Base-by-base conservation (phyloP, 2,329 filamentous ascomycete genomes). In the Aulographum hederae region DNA sequence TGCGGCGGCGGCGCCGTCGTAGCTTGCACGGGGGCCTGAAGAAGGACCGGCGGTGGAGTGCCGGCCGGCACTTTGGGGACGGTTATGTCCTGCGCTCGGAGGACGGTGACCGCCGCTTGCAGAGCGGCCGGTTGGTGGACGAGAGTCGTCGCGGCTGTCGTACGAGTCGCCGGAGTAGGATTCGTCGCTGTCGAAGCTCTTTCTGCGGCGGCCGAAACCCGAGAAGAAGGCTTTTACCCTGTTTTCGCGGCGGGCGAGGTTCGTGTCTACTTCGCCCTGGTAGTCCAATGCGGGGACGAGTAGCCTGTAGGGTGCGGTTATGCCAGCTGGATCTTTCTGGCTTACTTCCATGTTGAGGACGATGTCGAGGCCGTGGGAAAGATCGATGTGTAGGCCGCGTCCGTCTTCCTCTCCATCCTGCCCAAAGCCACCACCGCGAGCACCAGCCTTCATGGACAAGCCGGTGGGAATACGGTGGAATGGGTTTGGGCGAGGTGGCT, bases 301-400 rank as follows among this genome's bases (percentile, higher is more conserved):
- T 4, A 98, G 57, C 25, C 82, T 66, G 51, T 98, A 98, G 6
- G 84, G 81, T 31, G 73, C 69, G 1, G 89, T 98, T 39, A 81
- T 82, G 11, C 89, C 91, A 0, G 78, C 67, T 1, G 89, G 86
- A 43, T 98, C 84, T 39, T 71, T 73, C 28, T 79, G 69, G 43
- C 77, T 84, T 38, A 94, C 72, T 55, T 98, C 89, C 38, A 93
- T 73, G 43, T 94, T 93, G 27, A 98, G 56, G 31, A 73, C 78
- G 21, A 98, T 75, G 41, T 94, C 84, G 6, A 98, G 60, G 0
- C 82, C 84, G 18, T 77, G 78, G 47, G 89, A 71, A 0, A 94
- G 62, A 46, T 93, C 73, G 36, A 95, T 60, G 15, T 34, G 28
- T 8, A 32, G 31, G 17, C 21, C 14, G 10, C n/a, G 14, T 10